These are phyloP conservation scores for Podosphaera fusca DNA, from an alignment of 2,329 filamentous ascomycete genomes.

Conservation along the genomic window DNA sequence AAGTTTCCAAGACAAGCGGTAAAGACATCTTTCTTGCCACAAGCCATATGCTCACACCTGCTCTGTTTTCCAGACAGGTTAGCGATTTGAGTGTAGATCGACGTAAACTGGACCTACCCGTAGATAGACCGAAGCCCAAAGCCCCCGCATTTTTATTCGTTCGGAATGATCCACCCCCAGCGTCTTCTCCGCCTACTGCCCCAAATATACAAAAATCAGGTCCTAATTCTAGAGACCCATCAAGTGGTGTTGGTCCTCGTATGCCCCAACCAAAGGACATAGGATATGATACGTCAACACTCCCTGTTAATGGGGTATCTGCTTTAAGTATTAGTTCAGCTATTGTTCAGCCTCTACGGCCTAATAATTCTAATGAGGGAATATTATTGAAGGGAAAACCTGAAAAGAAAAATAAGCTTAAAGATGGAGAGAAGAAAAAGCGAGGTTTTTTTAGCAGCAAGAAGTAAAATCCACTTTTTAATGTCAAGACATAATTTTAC, in stretches of 20 bases:
- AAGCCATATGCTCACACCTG: slow-evolving; percentile 78
- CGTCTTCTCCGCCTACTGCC: slow-evolving; percentile 13
- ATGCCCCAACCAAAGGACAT: slow-evolving; percentile 9
- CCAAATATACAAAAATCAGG: slow-evolving; percentile 5
- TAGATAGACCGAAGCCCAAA: slow-evolving; percentile 56
- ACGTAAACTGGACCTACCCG: slow-evolving; percentile 54
- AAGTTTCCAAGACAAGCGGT: slow-evolving; percentile 46
- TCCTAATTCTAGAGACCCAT: slow-evolving; percentile 7
- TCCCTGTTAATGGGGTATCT: slow-evolving; percentile 12
- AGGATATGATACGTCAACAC: slow-evolving; percentile 6
- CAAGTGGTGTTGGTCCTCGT: slow-evolving; percentile 12
- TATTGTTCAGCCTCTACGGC: slow-evolving; percentile 9
- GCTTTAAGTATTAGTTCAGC: slow-evolving; percentile 10
- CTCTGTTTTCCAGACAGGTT: slow-evolving; percentile 62
- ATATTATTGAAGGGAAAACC: slow-evolving; percentile 20
- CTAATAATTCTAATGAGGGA: slow-evolving; percentile 12
- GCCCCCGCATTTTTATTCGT: slow-evolving; percentile 76
- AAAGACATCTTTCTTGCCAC: slow-evolving; percentile 75
- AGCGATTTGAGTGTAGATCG: slow-evolving; percentile 56
- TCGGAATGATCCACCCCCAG: slow-evolving; percentile 32
- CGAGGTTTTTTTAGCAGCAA: slow-evolving; percentile 34
- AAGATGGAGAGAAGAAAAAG: slow-evolving; percentile 30
- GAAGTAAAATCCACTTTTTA: slow-evolving; percentile 18
- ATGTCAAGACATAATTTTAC: neutral
- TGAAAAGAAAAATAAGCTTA: slow-evolving; percentile 28